A percentile compares a stretch with the other conserved stretches of the same genome.
Evolutionary conservation across 1,139 yeast species (phyloP).

Genomic region (Blastobotrys illinoisensis): DNA sequence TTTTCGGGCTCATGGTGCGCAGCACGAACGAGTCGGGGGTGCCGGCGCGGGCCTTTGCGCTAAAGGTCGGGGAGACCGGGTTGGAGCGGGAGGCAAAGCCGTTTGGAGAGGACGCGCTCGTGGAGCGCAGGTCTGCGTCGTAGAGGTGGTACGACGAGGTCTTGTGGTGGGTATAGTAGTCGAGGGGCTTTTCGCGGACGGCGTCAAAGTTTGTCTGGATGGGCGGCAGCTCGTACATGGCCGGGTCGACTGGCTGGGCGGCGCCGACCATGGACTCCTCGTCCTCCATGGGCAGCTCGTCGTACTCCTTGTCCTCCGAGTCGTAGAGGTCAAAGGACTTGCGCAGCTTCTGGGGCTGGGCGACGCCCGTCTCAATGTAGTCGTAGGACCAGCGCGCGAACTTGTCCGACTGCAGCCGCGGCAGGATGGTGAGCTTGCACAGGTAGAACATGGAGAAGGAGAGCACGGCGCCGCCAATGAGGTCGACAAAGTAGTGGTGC

Average conservation of each 20-base stretch:
- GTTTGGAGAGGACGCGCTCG: slow-evolving; percentile 21
- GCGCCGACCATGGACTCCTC: slow-evolving; percentile 2
- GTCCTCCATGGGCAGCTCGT: slow-evolving; percentile 19
- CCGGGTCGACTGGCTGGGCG: neutral
- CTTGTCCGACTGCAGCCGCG: slow-evolving; percentile 55
- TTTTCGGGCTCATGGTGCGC: slow-evolving; percentile 12
- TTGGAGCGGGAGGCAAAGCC: neutral
- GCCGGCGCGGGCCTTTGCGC: neutral
- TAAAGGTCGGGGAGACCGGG: slow-evolving; percentile 10
- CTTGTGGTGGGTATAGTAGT: slow-evolving; percentile 7
- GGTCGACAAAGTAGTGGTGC: slow-evolving; percentile 89
- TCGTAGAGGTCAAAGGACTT: slow-evolving; percentile 27
- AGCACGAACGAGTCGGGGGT: slow-evolving; percentile 3
- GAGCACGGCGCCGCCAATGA: slow-evolving; percentile 82
- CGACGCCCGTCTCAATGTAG: slow-evolving; percentile 35
- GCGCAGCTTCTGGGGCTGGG: slow-evolving; percentile 27
- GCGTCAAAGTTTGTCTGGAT: slow-evolving; percentile 5
- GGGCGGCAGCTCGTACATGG: slow-evolving; percentile 10
- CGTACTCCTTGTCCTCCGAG: slow-evolving; percentile 15
- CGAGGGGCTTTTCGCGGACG: neutral
- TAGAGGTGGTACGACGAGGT: slow-evolving; percentile 12
- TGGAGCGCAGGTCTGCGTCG: slow-evolving; percentile 18
- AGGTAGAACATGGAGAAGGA: slow-evolving; percentile 66
- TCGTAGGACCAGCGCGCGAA: slow-evolving; percentile 86
- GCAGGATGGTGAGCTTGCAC: slow-evolving; percentile 69